These are phyloP conservation scores for Apiotrichum gamsii DNA, from an alignment of 1,284 basidiomycete species.

Conservation along the genomic window DNA sequence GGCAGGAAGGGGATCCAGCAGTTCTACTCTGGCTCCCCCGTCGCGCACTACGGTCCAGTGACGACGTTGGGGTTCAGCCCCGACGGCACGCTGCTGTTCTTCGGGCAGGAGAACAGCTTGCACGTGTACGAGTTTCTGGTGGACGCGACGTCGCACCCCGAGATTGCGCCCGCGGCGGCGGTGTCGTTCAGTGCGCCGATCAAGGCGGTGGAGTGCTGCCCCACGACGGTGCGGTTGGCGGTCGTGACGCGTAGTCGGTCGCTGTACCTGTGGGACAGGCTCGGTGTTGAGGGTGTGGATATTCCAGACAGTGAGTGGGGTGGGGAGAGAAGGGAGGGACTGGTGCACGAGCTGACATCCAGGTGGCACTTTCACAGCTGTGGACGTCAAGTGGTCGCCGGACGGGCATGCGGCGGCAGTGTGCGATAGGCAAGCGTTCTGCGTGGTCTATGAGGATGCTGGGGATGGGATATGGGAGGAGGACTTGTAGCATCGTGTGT, in stretches of 20 bases:
- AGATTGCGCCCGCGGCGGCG: slow-evolving; percentile 21
- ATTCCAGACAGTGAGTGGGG: slow-evolving; percentile 34
- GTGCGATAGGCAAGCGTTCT: slow-evolving; percentile 22
- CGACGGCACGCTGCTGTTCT: slow-evolving; percentile 63
- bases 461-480: slow-evolving; percentile 6
- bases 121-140: slow-evolving; percentile 39
- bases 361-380: slow-evolving; percentile 15
- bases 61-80: slow-evolving; percentile 68
- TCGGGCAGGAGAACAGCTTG: slow-evolving; percentile 28
- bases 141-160: slow-evolving; percentile 13
- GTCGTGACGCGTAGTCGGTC: slow-evolving; percentile 18
- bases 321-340: too few species aligned
- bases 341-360: not conserved
- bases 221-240: slow-evolving; percentile 15
- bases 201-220: slow-evolving; percentile 23
- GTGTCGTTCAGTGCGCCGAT: slow-evolving; percentile 26
- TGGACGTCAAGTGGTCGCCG: slow-evolving; percentile 27
- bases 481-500: not conserved
- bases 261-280: slow-evolving; percentile 37
- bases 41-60: not conserved
- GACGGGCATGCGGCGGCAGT: slow-evolving; percentile 31
- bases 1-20: too few species aligned
- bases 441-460: slow-evolving; percentile 28
- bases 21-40: not conserved
- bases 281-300: slow-evolving; percentile 35